Percentiles rank a stretch among this genome's conserved stretches.
Evolutionary conservation across 2,329 filamentous ascomycete species (phyloP).

Genomic region (Setomelanomma holmii): DNA sequence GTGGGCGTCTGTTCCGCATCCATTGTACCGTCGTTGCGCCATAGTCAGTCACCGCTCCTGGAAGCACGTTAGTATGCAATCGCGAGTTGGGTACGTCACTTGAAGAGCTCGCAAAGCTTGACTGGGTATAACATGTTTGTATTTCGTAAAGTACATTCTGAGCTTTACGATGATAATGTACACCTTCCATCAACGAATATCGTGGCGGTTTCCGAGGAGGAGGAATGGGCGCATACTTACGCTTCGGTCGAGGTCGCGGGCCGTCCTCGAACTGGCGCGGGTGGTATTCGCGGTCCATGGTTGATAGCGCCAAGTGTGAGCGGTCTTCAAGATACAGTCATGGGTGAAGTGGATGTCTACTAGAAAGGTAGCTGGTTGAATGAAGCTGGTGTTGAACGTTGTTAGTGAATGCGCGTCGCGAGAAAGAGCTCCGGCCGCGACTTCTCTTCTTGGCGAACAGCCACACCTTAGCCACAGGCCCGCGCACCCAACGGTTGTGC

Average conservation of each 20-base stretch:
- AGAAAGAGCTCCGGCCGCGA: conserved; percentile 3
- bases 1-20: conserved; percentile 82
- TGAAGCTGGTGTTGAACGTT: background rate
- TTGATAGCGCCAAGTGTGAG: conserved; percentile 10
- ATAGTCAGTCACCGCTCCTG: conserved; percentile 92
- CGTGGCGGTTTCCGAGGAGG: too few species aligned
- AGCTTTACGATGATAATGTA: too few species aligned
- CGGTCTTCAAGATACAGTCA: conserved; percentile 5
- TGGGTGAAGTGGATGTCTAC: conserved; percentile 1
- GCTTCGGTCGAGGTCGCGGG: conserved; percentile 44
- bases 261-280: conserved; percentile 43
- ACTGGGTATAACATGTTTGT: background rate
- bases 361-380: background rate
- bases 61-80: background rate
- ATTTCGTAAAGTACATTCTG: background rate
- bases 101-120: background rate
- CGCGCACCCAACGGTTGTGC: background rate
- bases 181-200: too few species aligned
- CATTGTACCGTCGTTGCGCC: conserved; percentile 88
- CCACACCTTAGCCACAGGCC: background rate
- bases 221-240: conserved; percentile 31
- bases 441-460: conserved; percentile 3
- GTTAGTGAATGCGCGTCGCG: background rate
- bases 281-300: conserved; percentile 49
- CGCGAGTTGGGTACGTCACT: background rate